Base-by-base conservation (phyloP, 192 early-diverging fungal genomes). In the Pilaira anomala region DNA sequence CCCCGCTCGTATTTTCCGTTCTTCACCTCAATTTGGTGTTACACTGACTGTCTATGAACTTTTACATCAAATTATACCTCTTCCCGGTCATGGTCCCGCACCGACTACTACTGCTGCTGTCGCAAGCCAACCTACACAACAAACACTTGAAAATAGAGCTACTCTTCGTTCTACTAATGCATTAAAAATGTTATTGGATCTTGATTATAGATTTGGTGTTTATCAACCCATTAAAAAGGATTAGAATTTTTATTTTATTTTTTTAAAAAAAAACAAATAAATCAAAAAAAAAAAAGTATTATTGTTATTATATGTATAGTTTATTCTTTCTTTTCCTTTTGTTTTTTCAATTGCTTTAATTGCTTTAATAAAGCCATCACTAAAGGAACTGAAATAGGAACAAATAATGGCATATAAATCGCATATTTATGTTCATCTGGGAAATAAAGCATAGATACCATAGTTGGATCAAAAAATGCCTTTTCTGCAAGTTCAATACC, bases 371-470 rank as follows among this genome's bases (percentile, higher is more conserved):
- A 33, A 3, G 84, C 83, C 50, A 86, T 71, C 1, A 93, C 24
- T 3, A 95, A 60, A 0, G 88, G 88, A 3, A 94, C 84, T 5
- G 83, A 85, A 25, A 91, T 86, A 5, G 96, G 96, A 13, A 98
- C 82, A 76, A 98, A 96, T 56, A 95, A 78, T 11, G 96, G 96
- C 88, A 96, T 88, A 62, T 98, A 98, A 36, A 98, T 92, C 14
- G 95, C 97, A 58, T 90, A 92, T 74, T 93, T 97, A 78, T 99
- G 97, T 73, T 99, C 95, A 61, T 94, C 90, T 5, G 97, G 97
- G 77, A 99, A 99, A 68, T 99, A 99, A 5, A 98, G 78, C 86
- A 97, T 84, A 4, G 93, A 88, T 0, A 99, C 93, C 97, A 99
- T 97, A 11, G 92, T 93, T 0, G 95, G 94, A 68, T 99, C 93